Evolutionary conservation across 1,284 basidiomycete genomes (phyloP), one percentile per base, ranked within the genome.

Genomic region (Blastosporella zonata): DNA sequence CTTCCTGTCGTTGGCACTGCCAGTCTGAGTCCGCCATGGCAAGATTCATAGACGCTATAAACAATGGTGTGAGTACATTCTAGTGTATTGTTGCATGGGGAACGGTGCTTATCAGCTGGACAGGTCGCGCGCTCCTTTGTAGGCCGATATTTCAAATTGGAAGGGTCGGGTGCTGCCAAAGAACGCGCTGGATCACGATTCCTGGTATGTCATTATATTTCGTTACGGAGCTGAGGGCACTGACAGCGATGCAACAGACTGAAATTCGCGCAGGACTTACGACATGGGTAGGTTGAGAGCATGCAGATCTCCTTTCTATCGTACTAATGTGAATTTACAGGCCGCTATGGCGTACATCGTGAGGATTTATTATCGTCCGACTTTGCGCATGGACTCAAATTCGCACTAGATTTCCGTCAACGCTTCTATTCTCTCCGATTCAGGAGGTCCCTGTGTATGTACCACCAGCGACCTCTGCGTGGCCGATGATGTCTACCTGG

Each of bases 371-470:
- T n/a, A n/a, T n/a, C 37, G 15, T 18, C 15, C 17, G 39, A 9
- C 12, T 8, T 8, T 28, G 8, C 31, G 6, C 8, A 45, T 7
- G 5, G n/a, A 34, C 38, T 44, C 47, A 37, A 28, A 17, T 2
- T 18, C 13, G n/a, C 18, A 40, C 2, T 33, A 92, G 84, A 91
- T 93, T 58, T 89, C 90, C 36, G 87, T 93, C 59, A 92, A 93
- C 63, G 87, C 87, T 17, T 73, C 82, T 17, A 93, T 93, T 59
- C 64, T 94, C 28, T 76, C 81, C 5, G 78, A 83, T 55, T 79
- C 87, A 1, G 92, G 91, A 50, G 92, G 91, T 47, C 84, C 90
- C 2, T 94, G 92, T 62, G 84, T 81, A 43, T 94, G 92, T 68
- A 67, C 73, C 1, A 67, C 73, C 0, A 58, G 65, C 29, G 74